Evolutionary conservation across 169 alveolate species (phyloP).

Genomic region (Cystoisospora suis): DNA sequence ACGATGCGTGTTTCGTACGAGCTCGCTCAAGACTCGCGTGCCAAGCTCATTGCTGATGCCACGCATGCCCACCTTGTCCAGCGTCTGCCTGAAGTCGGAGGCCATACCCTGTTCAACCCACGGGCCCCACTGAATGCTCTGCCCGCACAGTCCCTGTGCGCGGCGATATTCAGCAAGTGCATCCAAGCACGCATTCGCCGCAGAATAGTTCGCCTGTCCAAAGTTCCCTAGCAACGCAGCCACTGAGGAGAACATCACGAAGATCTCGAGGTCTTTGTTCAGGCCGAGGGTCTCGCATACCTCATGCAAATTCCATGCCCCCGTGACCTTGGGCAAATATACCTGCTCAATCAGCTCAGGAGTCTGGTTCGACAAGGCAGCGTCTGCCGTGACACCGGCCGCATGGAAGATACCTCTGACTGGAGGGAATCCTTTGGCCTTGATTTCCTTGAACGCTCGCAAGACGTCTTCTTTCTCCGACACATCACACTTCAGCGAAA

Average conservation of each 20-base stretch:
- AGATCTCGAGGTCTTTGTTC: constrained; percentile 64
- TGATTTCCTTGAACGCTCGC: not conserved
- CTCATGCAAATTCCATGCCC: constrained; percentile 79
- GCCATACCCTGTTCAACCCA: constrained; percentile 77
- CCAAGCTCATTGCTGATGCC: constrained; percentile 77
- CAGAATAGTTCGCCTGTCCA: constrained; percentile 80
- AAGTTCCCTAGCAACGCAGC: constrained; percentile 76
- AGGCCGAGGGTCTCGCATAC: constrained; percentile 56
- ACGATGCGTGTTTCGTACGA: constrained; percentile 46
- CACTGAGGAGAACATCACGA: constrained; percentile 75
- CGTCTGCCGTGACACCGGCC: constrained; percentile 73
- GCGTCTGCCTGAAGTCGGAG: constrained; percentile 65
- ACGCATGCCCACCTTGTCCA: constrained; percentile 74
- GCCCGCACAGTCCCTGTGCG: constrained; percentile 67
- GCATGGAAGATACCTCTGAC: constrained; percentile 58
- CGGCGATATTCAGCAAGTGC: constrained; percentile 73
- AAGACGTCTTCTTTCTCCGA: constrained; percentile 43
- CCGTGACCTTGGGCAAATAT: constrained; percentile 75
- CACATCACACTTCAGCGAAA: constrained; percentile 50
- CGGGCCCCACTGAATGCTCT: constrained; percentile 82
- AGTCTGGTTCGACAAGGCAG: constrained; percentile 63
- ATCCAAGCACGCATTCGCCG: constrained; percentile 78
- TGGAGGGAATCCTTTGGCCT: constrained; percentile 39
- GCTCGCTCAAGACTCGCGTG: constrained; percentile 69
- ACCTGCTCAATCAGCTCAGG: constrained; percentile 67